phyloP scores from a whole-genome alignment of 139 green algal genomes.

The Gonium pectorale region DNA sequence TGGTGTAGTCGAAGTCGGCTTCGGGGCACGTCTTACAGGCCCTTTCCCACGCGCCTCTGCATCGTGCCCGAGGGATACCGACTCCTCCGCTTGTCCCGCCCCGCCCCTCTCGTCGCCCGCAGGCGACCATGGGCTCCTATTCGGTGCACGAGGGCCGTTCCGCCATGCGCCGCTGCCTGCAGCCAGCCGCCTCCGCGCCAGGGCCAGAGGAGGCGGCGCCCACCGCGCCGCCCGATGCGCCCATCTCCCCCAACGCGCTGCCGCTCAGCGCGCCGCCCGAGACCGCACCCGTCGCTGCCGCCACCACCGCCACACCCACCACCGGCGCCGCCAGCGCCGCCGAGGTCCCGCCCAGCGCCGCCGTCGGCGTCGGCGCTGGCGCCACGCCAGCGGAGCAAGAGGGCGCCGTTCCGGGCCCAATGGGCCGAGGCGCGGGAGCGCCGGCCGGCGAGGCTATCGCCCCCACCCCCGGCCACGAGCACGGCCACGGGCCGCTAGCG shows the following conservation, averaged over 20 bases:
- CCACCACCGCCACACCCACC: not conserved
- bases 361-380: not conserved
- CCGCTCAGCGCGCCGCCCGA: not conserved
- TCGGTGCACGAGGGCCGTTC: not conserved
- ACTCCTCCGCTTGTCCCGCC: not conserved
- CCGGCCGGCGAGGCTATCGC: too few species aligned
- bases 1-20: too few species aligned
- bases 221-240: constrained; percentile 14
- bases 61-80: too few species aligned
- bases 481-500: too few species aligned
- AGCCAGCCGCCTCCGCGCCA: not conserved
- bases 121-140: constrained; percentile 33
- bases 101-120: not conserved
- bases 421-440: too few species aligned
- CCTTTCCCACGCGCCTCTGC: too few species aligned
- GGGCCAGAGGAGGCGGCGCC: not conserved
- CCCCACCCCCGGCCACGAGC: too few species aligned
- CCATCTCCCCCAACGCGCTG: constrained; percentile 3
- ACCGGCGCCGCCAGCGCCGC: too few species aligned
- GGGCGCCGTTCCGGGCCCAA: too few species aligned
- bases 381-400: too few species aligned
- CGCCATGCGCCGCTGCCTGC: constrained; percentile 23
- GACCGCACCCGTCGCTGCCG: not conserved
- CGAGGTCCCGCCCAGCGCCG: not conserved
- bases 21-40: too few species aligned